Evolutionary conservation across 1,139 yeast genomes (phyloP), one percentile per base, ranked within the genome.

Genomic region (Casaregolazyma lundiana): DNA sequence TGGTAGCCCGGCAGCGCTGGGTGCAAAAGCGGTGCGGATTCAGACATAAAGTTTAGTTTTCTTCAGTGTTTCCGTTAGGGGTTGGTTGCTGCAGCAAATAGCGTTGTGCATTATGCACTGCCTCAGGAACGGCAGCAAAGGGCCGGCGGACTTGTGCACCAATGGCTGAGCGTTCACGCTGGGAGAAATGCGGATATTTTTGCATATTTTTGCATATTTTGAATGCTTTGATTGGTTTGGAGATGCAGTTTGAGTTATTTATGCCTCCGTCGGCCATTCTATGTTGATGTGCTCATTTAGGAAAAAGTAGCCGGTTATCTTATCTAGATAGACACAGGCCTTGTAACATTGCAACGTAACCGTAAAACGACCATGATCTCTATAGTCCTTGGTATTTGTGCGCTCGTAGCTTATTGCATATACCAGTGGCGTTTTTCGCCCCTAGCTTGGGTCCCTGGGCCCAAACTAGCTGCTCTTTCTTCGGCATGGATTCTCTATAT

Each of bases 361-460:
- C 6, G 16, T 7, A 13, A n/a, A 3, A 4, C 19, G 4, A 4
- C 5, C 19, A 39, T 39, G 42, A 26, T 39, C 16, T 15, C 30
- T 5, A 4, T 39, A 21, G 5, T 34, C 8, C 24, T 29, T 5
- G 17, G 26, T 4, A 6, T 17, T 11, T 17, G 15, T 16, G 16
- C 30, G 2, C 8, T 22, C 6, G 42, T 20, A 6, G 36, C 48
- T 5, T 51, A 48, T 21, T 44, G 43, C 30, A 30, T 56, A 4
- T 48, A 51, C 16, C 59, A 56, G 6, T 41, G 53, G 20, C 53
- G 41, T 26, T 43, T 51, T 16, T 53, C 55, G 3, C 55, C 38
- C 11, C 60, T 82, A 7, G 63, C 75, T 38, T 50, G 62, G 16
- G 60, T 82, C 3, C 89, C 89, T 0, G 89, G 89, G 0, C 89